Conservation (phyloP, 768 basidiomycete species). For the Naganishia kalamii region DNA sequence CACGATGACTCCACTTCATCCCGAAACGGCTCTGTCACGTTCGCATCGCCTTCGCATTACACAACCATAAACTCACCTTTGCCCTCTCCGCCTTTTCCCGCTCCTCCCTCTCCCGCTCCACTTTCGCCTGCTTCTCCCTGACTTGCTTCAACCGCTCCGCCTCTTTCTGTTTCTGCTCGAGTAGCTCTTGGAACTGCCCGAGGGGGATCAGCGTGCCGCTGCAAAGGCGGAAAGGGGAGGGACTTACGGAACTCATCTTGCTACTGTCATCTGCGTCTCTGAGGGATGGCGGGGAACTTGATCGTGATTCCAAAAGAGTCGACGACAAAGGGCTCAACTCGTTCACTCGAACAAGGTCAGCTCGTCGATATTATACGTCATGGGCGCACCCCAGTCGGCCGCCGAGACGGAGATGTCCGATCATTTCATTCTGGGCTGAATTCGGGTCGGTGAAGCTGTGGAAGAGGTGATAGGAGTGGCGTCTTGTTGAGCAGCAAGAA, state of each 20-base stretch:
- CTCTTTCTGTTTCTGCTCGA: slow-evolving; percentile 13
- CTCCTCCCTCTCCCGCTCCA: slow-evolving; percentile 9
- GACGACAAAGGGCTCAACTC: too few species aligned
- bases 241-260: slow-evolving; percentile 12
- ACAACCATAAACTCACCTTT: not conserved
- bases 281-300: too few species aligned
- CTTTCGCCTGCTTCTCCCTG: slow-evolving; percentile 5
- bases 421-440: not conserved
- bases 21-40: too few species aligned
- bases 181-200: slow-evolving; percentile 13
- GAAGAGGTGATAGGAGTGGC: too few species aligned
- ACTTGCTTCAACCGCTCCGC: slow-evolving; percentile 7
- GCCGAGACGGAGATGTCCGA: too few species aligned
- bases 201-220: not conserved
- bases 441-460: not conserved
- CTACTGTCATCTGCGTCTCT: not conserved
- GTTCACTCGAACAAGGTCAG: too few species aligned
- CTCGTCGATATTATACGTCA: too few species aligned
- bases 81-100: slow-evolving; percentile 11
- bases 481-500: not conserved
- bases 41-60: too few species aligned
- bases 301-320: too few species aligned
- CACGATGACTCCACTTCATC: too few species aligned
- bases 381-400: too few species aligned
- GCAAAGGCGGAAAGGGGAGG: not conserved